Conservation (phyloP, 2,329 filamentous ascomycete species). For the Cladosporium halotolerans region DNA sequence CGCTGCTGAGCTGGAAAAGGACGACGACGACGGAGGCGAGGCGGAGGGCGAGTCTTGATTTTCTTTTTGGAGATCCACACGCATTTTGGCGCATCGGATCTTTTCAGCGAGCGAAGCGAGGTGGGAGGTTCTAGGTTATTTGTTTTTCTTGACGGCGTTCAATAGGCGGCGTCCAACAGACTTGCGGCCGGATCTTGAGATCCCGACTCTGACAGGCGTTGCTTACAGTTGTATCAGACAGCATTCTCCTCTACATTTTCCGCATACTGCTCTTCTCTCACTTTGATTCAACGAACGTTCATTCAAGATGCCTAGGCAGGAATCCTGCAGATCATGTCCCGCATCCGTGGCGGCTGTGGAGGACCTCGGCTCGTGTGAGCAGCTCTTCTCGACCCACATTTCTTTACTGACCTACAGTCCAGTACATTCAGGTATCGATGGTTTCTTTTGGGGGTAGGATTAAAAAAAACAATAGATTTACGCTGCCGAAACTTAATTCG, state of each 20-base stretch:
- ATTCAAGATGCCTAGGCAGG: not conserved
- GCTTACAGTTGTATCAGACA: conserved; percentile 9
- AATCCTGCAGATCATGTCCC: not conserved
- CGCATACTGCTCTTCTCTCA: not conserved
- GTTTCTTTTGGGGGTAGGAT: no score
- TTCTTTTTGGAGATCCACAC: not conserved
- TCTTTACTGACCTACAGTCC: no score
- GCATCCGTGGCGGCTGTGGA: not conserved
- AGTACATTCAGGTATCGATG: no score
- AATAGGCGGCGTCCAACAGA: no score
- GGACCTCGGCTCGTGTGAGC: conserved; percentile 4
- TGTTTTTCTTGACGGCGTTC: no score
- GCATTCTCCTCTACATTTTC: not conserved
- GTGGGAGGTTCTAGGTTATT: no score
- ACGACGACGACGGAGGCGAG: conserved; percentile 29
- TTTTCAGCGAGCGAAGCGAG: not conserved
- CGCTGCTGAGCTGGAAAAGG: conserved; percentile 39
- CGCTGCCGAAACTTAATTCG: not conserved
- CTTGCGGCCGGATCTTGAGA: no score
- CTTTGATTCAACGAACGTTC: not conserved
- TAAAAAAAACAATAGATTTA: no score
- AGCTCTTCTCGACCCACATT: no score
- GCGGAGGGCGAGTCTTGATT: conserved; percentile 4
- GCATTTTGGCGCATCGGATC: not conserved
- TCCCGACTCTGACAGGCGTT: not conserved